phyloP scores from a whole-genome alignment of 2,329 filamentous ascomycete species.

The Fusarium sp. region DNA sequence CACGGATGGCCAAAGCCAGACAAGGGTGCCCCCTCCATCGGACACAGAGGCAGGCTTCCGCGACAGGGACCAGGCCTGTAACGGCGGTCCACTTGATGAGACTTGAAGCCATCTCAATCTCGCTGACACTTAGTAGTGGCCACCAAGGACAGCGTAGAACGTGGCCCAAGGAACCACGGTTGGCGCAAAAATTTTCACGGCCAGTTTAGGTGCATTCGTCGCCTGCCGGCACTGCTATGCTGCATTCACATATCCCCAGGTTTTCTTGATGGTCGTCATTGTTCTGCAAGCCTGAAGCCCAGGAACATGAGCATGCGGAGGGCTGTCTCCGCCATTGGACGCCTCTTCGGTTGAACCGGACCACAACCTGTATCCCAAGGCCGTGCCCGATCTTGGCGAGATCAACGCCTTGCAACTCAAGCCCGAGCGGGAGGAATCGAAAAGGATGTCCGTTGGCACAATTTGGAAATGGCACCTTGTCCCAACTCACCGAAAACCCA shows the following conservation, averaged over 20 bases:
- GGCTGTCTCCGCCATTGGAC: conserved; percentile 37
- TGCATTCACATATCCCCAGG: neutral
- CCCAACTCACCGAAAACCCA: neutral
- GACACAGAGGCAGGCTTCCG: conserved; percentile 21
- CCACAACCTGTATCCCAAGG: conserved; percentile 24
- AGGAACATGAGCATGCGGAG: conserved; percentile 3
- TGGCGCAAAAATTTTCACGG: neutral
- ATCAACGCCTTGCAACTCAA: conserved; percentile 1
- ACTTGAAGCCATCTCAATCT: conserved; percentile 29
- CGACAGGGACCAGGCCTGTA: conserved; percentile 28
- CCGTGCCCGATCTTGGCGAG: conserved; percentile 21
- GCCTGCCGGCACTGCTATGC: neutral
- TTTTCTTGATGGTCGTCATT: neutral
- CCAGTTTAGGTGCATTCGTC: neutral
- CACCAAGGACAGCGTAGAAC: conserved; percentile 6
- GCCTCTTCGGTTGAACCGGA: conserved; percentile 36
- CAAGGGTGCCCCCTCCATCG: conserved; percentile 32
- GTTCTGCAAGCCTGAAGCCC: neutral
- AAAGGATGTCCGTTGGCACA: neutral
- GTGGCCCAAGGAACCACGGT: neutral
- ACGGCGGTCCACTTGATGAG: conserved; percentile 14
- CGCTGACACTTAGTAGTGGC: conserved; percentile 3
- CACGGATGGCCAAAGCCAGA: conserved; percentile 3
- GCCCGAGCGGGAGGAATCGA: neutral
- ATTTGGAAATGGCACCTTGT: neutral